Conservation (phyloP, 176 grass and related monocot species). For the Puccinellia tenuiflora region DNA sequence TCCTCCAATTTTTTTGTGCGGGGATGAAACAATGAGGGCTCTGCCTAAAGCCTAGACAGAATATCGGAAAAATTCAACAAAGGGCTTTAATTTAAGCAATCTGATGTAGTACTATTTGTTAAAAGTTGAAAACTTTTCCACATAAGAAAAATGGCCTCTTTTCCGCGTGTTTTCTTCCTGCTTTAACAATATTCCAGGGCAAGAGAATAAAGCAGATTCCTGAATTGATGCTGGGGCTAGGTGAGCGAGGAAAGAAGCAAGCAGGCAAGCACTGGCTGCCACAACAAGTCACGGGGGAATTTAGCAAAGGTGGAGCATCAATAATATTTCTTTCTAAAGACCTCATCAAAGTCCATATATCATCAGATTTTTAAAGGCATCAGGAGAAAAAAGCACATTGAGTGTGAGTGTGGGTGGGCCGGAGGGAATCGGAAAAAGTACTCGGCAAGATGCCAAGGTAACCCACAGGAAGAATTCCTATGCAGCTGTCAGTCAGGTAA, state of each 20-base stretch:
- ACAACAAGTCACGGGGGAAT: slow-evolving; percentile 37
- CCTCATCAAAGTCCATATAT: slow-evolving; percentile 43
- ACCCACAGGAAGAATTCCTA: slow-evolving; percentile 31
- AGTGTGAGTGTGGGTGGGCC: slow-evolving; percentile 24
- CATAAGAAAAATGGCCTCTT: slow-evolving; percentile 23
- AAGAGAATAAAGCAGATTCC: slow-evolving; percentile 38
- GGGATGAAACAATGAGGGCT: neutral
- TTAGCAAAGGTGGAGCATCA: slow-evolving; percentile 38
- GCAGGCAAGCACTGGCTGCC: slow-evolving; percentile 15
- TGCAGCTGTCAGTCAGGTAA: slow-evolving; percentile 29
- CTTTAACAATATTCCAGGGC: slow-evolving; percentile 46
- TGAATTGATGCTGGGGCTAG: slow-evolving; percentile 42
- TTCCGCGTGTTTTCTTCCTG: slow-evolving; percentile 30
- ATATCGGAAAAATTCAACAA: slow-evolving; percentile 42
- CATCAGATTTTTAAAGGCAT: slow-evolving; percentile 43
- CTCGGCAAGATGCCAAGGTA: slow-evolving; percentile 35
- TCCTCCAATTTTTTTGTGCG: neutral
- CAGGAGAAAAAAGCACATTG: slow-evolving; percentile 19
- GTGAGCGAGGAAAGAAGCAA: neutral
- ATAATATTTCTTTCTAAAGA: slow-evolving; percentile 52
- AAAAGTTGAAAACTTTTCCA: slow-evolving; percentile 17
- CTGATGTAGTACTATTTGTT: slow-evolving; percentile 14
- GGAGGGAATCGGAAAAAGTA: slow-evolving; percentile 38
- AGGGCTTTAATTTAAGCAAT: slow-evolving; percentile 34
- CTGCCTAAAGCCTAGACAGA: slow-evolving; percentile 17